Base-by-base conservation (phyloP, 345 rosid species). In the Turnera subulata region DNA sequence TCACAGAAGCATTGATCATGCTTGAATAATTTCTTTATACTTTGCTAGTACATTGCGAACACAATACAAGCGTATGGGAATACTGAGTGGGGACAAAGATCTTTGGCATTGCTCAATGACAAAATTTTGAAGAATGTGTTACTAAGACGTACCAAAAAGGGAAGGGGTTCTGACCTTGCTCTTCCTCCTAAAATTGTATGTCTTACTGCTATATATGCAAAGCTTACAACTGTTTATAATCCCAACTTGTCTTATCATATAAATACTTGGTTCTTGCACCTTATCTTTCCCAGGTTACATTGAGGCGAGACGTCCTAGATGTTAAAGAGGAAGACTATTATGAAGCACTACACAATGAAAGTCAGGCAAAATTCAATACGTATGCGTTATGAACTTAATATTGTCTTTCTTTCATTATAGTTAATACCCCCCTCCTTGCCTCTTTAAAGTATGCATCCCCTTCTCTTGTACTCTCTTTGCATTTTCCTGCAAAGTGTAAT, bases 101-200 rank as follows among this genome's bases (percentile, higher is more conserved):
- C 97, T 49, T 86, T 93, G 99, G 69, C 82, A 70, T 81, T 86
- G 79, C 89, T 93, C 37, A 93, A 82, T 64, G 81, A 89, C 70
- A 93, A 89, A 69, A 78, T 93, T 52, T 59, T 93, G 68, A 87
- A 74, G 53, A 79, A 73, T 56, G 74, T 87, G 8, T 65, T 89
- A 64, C 62, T 93, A 59, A 82, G 99, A 61, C 96, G 99, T 65
- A 93, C 99, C 17, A 93, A 93, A 69, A 81, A 69, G 47, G 97
- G 96, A 69, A 78, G 99, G 66, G 97, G 97, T 66, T 84, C 99
- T 58, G 99, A 93, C 79, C 99, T 93, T 56, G 97, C 97, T 20
- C 94, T 93, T 78, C 97, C 99, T 69, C 94, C 99, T 5, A 82
- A 91, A 75, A 79, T 85, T 47, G 97, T 93, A 76, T 70, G 84